Base-by-base conservation (phyloP, 495 filamentous ascomycete genomes). In the Podospora pseudopauciseta region DNA sequence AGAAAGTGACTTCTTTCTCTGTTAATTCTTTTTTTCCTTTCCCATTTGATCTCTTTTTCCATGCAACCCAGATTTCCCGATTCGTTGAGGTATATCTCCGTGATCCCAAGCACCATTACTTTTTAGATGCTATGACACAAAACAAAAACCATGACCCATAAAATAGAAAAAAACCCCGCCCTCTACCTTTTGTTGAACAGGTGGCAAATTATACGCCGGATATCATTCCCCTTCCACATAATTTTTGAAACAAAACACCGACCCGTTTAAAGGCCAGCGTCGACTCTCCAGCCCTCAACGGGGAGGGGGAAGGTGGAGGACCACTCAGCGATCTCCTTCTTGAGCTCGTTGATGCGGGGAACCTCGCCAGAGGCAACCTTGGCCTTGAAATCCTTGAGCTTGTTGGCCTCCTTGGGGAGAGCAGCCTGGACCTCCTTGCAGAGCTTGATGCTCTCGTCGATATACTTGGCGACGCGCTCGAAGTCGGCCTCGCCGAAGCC, bases 321-420 rank as follows among this genome's bases (percentile, higher is more conserved):
- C 96, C 96, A 99, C 58, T 80, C 80, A 58, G 91, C 82, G 76
- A 99, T 90, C 86, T 98, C 94, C 86, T 92, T 90, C 85, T 87
- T 90, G 75, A 97, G 85, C 70, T 86, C 87, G 69, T 87, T 85
- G 79, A 99, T 91, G 84, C 92, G 91, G 60, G 86, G 75, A 57
- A 96, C 86, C 72, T 89, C 87, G 62, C 92, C 93, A 67, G 83
- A 82, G 64, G 91, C 86, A 65, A 96, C 91, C 86, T 92, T 93
- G 75, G 90, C 89, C 84, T 93, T 94, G 90, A 99, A 99, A 85
- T 99, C 96, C 89, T 98, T 98, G 74, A 93, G 91, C 88, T 94
- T 97, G 86, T 99, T 99, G 69, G 91, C 92, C 79, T 94, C 91
- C 88, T 97, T 97, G 71, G 96, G 95, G 9, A 99, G 85, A 68